These are phyloP conservation scores for Pseudocercospora macadamiae DNA, from an alignment of 2,329 filamentous ascomycete species.

Conservation along the genomic window DNA sequence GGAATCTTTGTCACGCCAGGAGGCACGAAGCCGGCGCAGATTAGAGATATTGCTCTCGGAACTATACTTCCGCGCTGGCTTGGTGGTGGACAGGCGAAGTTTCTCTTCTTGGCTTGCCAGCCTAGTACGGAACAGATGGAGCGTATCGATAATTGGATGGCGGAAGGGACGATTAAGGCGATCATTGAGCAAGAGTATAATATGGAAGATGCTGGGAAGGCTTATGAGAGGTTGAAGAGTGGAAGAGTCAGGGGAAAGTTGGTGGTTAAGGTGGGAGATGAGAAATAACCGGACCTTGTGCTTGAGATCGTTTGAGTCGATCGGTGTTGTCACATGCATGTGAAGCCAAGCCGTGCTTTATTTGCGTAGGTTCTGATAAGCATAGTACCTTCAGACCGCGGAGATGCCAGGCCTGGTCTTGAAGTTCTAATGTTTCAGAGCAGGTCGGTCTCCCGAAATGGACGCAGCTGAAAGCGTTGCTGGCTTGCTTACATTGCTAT, in stretches of 20 bases:
- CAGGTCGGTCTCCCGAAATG: background rate
- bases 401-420: too few species aligned
- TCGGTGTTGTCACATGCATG: too few species aligned
- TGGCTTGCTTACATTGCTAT: background rate
- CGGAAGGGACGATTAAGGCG: constrained; percentile 60
- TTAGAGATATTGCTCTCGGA: constrained; percentile 48
- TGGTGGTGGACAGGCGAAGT: constrained; percentile 55
- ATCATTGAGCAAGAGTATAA: constrained; percentile 60
- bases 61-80: constrained; percentile 40
- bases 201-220: constrained; percentile 60
- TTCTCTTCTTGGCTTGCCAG: constrained; percentile 43
- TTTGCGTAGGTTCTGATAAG: too few species aligned
- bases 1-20: constrained; percentile 57
- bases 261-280: constrained; percentile 43
- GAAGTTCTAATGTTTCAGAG: background rate
- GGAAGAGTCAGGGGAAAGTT: constrained; percentile 63
- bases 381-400: too few species aligned
- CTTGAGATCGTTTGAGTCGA: too few species aligned
- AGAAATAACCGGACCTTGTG: background rate
- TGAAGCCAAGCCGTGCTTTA: too few species aligned
- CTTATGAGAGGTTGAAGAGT: constrained; percentile 61
- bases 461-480: background rate
- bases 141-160: constrained; percentile 58
- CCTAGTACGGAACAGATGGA: constrained; percentile 50
- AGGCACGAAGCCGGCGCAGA: constrained; percentile 36